Conservation (phyloP, 352 stramenopile genomes). For the Pythium monospermum region DNA sequence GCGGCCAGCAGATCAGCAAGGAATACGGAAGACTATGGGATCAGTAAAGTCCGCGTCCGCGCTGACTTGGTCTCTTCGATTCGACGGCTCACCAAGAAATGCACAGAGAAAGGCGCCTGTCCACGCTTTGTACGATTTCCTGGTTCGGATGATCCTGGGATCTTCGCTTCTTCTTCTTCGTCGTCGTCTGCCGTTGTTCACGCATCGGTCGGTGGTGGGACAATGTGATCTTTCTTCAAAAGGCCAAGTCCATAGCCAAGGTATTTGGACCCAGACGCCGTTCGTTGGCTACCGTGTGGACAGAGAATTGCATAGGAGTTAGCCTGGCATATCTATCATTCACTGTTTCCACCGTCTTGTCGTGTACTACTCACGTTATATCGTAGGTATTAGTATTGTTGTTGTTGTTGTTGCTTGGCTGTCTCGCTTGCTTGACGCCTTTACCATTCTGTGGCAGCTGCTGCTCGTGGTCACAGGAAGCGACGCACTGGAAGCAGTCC, state of each 20-base stretch:
- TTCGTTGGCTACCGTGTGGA: too few relatives aligned
- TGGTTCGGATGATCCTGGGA: too few relatives aligned
- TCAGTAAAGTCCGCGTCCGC: conserved; percentile 35
- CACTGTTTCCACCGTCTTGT: too few relatives aligned
- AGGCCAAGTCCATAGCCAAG: conserved; percentile 66
- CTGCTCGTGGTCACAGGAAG: background rate
- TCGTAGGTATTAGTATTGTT: too few relatives aligned
- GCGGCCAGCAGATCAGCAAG: too few relatives aligned
- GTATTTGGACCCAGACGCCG: conserved; percentile 60
- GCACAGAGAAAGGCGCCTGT: conserved; percentile 21
- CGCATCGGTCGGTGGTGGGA: conserved; percentile 25
- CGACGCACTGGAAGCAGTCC: conserved; percentile 58
- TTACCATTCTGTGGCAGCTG: too few relatives aligned
- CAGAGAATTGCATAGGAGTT: too few relatives aligned
- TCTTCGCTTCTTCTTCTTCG: too few relatives aligned
- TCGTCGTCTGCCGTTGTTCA: background rate
- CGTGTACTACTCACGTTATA: too few relatives aligned
- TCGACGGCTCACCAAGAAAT: conserved; percentile 37
- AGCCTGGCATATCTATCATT: too few relatives aligned
- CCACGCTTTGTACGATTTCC: background rate
- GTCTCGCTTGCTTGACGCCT: background rate
- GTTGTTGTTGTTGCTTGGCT: conserved; percentile 4
- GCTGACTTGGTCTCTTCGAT: conserved; percentile 52
- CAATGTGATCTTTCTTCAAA: conserved; percentile 73
- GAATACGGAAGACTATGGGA: conserved; percentile 46